Percentiles rank a stretch among this genome's conserved stretches.
Evolutionary conservation across 2,329 filamentous ascomycete genomes (phyloP).

Genomic region (Chrysosphaeria jannelii): DNA sequence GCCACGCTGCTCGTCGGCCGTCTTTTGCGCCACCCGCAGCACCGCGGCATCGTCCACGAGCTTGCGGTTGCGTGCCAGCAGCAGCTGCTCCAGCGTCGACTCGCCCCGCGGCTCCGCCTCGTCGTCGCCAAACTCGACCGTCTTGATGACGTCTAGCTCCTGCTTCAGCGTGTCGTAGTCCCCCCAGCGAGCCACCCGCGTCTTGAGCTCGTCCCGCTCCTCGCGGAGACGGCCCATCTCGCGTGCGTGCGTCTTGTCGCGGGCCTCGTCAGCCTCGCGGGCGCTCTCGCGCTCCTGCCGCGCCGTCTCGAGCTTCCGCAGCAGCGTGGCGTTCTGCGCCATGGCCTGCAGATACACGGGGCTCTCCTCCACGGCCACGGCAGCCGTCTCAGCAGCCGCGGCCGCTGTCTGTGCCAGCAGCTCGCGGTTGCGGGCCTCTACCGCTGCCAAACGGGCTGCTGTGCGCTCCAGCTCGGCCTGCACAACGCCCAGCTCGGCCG

Average conservation of each 20-base stretch:
- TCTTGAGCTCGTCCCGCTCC: slow-evolving; percentile 52
- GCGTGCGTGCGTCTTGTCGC: slow-evolving; percentile 49
- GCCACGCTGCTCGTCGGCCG: slow-evolving; percentile 61
- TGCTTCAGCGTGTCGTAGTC: slow-evolving; percentile 95
- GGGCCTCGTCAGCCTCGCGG: slow-evolving; percentile 45
- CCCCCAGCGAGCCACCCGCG: slow-evolving; percentile 61
- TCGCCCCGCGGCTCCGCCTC: slow-evolving; percentile 39
- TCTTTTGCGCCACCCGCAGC: slow-evolving; percentile 72
- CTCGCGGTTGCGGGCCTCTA: slow-evolving; percentile 85
- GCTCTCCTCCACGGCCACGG: slow-evolving; percentile 51
- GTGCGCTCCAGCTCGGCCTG: slow-evolving; percentile 76
- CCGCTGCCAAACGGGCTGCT: slow-evolving; percentile 57
- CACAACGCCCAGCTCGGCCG: slow-evolving; percentile 80
- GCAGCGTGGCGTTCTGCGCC: slow-evolving; percentile 74
- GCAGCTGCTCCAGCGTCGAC: slow-evolving; percentile 67
- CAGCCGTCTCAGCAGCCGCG: slow-evolving; percentile 25
- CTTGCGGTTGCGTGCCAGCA: slow-evolving; percentile 88
- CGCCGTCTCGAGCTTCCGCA: slow-evolving; percentile 62
- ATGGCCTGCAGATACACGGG: slow-evolving; percentile 64
- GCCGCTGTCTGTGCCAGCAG: slow-evolving; percentile 72
- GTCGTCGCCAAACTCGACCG: slow-evolving; percentile 85
- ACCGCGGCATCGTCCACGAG: slow-evolving; percentile 79
- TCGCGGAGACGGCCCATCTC: slow-evolving; percentile 44
- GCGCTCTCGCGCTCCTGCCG: slow-evolving; percentile 61
- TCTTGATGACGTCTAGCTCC: slow-evolving; percentile 87